Percentiles rank a stretch among this genome's conserved stretches.
These are phyloP conservation scores for Picea mariana DNA, from an alignment of 83 land plant genomes.

Conservation along the genomic window DNA sequence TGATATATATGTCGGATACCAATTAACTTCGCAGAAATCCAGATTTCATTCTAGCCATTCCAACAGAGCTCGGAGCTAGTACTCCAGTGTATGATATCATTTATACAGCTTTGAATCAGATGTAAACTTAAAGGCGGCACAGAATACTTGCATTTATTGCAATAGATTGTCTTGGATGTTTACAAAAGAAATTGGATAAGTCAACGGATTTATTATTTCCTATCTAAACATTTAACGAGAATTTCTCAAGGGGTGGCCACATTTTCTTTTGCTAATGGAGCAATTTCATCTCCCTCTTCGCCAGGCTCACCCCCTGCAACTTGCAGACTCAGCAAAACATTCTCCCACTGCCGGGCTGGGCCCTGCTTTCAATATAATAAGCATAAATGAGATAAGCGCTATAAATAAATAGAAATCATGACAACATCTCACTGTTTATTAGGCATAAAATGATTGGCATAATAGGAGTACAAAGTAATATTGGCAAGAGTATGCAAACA, in stretches of 20 bases:
- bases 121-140: too few species aligned
- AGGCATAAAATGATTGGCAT: background rate
- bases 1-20: too few species aligned
- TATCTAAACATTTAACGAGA: background rate
- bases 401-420: background rate
- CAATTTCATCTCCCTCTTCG: slow-evolving; percentile 87
- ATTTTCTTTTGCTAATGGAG: slow-evolving; percentile 80
- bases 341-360: slow-evolving; percentile 87
- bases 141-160: too few species aligned
- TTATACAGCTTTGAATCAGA: too few species aligned
- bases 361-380: slow-evolving; percentile 48
- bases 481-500: background rate
- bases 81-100: too few species aligned
- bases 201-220: background rate
- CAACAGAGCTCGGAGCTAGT: too few species aligned
- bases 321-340: slow-evolving; percentile 58
- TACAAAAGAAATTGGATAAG: background rate
- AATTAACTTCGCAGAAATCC: too few species aligned
- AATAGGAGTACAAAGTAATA: background rate
- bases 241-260: slow-evolving; percentile 76
- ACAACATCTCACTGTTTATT: background rate
- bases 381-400: background rate
- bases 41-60: too few species aligned
- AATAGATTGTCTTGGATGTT: too few species aligned
- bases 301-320: slow-evolving; percentile 74